Conservation (phyloP, 2,329 filamentous ascomycete species). For the Aureobasidium lini region DNA sequence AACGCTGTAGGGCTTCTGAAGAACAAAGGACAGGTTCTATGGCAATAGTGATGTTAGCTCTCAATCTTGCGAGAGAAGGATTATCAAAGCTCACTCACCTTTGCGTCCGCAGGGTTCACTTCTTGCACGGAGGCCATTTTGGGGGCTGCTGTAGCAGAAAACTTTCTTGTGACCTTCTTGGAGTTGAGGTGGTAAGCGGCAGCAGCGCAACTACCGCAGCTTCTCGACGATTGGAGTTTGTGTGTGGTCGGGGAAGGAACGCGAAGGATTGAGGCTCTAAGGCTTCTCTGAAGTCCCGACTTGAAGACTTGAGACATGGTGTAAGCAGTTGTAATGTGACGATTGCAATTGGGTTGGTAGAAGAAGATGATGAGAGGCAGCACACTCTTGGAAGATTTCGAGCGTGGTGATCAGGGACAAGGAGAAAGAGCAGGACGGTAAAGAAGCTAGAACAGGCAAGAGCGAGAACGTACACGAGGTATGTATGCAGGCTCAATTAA, state of each 20-base stretch:
- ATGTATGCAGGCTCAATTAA: constrained; percentile 9
- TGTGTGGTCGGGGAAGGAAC: background rate
- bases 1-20: constrained; percentile 67
- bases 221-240: constrained; percentile 8
- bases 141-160: background rate
- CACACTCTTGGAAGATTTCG: background rate
- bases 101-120: constrained; percentile 1
- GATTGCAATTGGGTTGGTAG: background rate
- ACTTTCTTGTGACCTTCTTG: constrained; percentile 3
- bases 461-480: constrained; percentile 9
- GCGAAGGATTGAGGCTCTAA: background rate
- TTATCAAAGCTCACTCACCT: background rate
- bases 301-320: constrained; percentile 8
- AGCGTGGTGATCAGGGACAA: background rate
- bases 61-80: background rate
- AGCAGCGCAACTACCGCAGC: constrained; percentile 6
- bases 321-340: background rate
- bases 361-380: background rate
- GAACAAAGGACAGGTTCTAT: constrained; percentile 80
- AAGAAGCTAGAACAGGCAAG: background rate
- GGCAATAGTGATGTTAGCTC: background rate
- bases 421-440: background rate
- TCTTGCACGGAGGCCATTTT: constrained; percentile 11
- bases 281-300: constrained; percentile 5
- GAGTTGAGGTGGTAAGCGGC: constrained; percentile 9